A percentile compares a stretch with the other conserved stretches of the same genome.
Evolutionary conservation across 768 basidiomycete genomes (phyloP).

Genomic region (Trametes cubensis): DNA sequence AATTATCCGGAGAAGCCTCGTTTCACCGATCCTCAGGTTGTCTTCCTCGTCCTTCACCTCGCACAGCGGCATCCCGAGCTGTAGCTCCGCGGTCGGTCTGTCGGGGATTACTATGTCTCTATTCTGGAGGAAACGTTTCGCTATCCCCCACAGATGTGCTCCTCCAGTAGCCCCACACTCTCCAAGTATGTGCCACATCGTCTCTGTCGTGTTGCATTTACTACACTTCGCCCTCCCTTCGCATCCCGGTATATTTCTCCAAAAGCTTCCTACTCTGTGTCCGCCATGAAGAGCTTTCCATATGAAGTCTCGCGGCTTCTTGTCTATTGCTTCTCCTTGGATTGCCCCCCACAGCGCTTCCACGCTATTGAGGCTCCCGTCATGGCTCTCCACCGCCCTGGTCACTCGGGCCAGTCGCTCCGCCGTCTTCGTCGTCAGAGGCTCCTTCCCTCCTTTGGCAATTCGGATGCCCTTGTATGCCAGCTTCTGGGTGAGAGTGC

Average conservation of each 20-base stretch:
- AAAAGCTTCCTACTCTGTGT: conserved; percentile 16
- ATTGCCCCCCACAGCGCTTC: neutral
- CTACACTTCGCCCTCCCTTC: conserved; percentile 18
- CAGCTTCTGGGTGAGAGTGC: too few species aligned
- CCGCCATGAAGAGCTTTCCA: conserved; percentile 16
- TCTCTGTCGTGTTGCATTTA: conserved; percentile 22
- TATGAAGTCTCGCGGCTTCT: conserved; percentile 2
- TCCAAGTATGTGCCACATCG: conserved; percentile 27
- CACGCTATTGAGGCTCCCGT: neutral
- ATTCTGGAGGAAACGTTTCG: too few species aligned
- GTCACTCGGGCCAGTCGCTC: too few species aligned
- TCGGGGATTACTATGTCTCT: too few species aligned
- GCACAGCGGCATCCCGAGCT: too few species aligned
- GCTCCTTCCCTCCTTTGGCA: neutral
- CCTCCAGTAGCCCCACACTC: conserved; percentile 14
- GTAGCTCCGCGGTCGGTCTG: too few species aligned
- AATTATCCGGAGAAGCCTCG: too few species aligned
- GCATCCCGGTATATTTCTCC: conserved; percentile 20
- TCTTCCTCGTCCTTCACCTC: too few species aligned
- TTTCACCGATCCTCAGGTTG: too few species aligned
- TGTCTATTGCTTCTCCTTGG: neutral
- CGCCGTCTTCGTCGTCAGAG: too few species aligned
- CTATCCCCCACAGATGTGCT: conserved; percentile 14
- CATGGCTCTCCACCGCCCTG: too few species aligned
- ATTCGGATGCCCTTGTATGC: too few species aligned